Evolutionary conservation across 306 rosid species (phyloP).

Genomic region (Fagus sylvatica): DNA sequence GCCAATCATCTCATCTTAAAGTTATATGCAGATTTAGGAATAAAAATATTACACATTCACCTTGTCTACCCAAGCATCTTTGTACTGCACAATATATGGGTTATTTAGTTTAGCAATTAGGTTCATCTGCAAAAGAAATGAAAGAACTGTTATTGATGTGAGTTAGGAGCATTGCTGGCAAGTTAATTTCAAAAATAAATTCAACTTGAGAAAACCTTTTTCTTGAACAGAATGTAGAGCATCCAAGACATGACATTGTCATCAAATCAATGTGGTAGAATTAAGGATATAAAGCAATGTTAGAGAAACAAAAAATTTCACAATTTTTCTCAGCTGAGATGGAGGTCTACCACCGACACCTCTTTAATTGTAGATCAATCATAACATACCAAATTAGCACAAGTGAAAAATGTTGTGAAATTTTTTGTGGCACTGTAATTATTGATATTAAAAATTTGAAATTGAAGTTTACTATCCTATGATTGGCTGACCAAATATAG

Average conservation of each 20-base stretch:
- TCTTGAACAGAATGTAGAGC: no score
- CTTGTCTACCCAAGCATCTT: conserved; percentile 98
- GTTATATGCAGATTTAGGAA: conserved; percentile 5
- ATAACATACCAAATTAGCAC: no score
- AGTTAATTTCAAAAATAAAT: background rate
- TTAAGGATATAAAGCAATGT: background rate
- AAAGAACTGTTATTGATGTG: conserved; percentile 9
- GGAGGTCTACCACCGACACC: no score
- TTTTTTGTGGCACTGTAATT: no score
- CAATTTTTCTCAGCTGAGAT: no score
- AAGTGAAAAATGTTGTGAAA: no score
- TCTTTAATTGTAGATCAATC: no score
- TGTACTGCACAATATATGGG: conserved; percentile 86
- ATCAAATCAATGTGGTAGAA: background rate
- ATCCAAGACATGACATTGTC: background rate
- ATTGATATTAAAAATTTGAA: background rate
- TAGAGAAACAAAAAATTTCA: background rate
- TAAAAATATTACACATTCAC: conserved; percentile 28
- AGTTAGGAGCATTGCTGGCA: conserved; percentile 9
- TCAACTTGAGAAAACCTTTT: background rate
- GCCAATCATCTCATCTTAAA: conserved; percentile 13
- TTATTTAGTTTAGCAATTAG: conserved; percentile 71
- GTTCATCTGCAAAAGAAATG: conserved; percentile 62
- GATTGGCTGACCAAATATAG: background rate
- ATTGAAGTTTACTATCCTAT: background rate